Evolutionary conservation across 441 rosid genomes (phyloP), one percentile per base, ranked within the genome.

Genomic region (Adansonia madagascariensis): DNA sequence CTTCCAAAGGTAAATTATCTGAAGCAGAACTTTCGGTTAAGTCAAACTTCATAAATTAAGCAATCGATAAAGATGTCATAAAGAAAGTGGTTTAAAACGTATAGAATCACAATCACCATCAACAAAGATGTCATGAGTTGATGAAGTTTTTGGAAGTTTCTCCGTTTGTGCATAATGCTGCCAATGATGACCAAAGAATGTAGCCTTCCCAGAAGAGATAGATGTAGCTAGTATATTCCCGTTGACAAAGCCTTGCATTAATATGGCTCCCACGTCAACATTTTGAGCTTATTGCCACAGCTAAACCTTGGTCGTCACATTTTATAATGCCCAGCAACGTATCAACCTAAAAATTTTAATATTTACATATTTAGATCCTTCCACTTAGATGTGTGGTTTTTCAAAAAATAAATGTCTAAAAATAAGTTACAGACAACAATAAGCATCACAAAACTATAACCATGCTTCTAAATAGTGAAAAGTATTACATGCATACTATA

Each of bases 241-340:
- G 82, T 92, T 89, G 61, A 81, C 87, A 82, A 93, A 93, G 27
- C 88, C 91, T 87, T 89, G 91, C 88, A 95, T 95, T 84, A 92
- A 82, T 80, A 95, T 74, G 0, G 98, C 93, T 80, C 99, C 97
- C 0, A 94, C 86, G 82, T 95, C 97, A 47, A 95, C 91, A 78
- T 93, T 93, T 81, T 95, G 98, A 44, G 95, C 98, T 27, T 59
- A 95, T 90, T 62, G 94, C 95, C 86, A 93, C 98, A 0, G 92
- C 97, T 82, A 93, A 86, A 63, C 99, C 98, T 87, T 88, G 89
- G 73, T 89, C 90, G 10, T 95, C 95, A 96, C 99, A 93, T 84
- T 92, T 95, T 72, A 93, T 83, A 63, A 80, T 77, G 84, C 90
- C 95, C 81, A 92, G 74, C 84, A 95, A 84, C 1, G 77, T 66